phyloP scores from a whole-genome alignment of 2,329 filamentous ascomycete genomes.

The Talaromyces amestolkiae region DNA sequence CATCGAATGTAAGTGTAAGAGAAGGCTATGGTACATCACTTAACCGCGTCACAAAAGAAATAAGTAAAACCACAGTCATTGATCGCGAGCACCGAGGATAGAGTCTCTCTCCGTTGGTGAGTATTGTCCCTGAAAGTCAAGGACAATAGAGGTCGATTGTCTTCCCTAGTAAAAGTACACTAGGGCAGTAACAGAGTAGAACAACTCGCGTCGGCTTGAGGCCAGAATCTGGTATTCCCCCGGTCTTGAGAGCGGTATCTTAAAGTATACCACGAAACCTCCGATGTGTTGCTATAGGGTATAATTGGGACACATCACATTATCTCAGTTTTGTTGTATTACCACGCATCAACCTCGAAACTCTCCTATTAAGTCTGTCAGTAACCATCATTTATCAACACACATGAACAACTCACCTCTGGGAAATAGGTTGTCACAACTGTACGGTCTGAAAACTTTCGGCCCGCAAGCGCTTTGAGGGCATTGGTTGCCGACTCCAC shows the following conservation, averaged over 20 bases:
- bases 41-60: not conserved
- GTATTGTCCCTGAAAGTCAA: not conserved
- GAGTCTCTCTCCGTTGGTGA: not conserved
- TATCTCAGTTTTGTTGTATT: constrained; percentile 30
- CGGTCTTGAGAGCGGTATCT: not conserved
- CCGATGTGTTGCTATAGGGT: not conserved
- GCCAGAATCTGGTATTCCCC: no score
- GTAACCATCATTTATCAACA: constrained; percentile 32
- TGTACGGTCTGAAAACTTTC: constrained; percentile 94
- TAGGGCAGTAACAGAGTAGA: not conserved
- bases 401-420: constrained; percentile 60
- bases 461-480: constrained; percentile 81
- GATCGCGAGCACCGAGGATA: not conserved
- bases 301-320: not conserved
- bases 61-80: not conserved
- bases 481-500: constrained; percentile 78
- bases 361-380: constrained; percentile 63
- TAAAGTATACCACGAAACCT: not conserved
- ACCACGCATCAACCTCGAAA: constrained; percentile 90
- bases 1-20: not conserved
- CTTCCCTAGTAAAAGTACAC: constrained; percentile 5
- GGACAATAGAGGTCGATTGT: not conserved
- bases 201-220: no score
- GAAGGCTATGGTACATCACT: constrained; percentile 12
- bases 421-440: constrained; percentile 96